Evolutionary conservation across 768 basidiomycete genomes (phyloP).

Genomic region (Gymnopilus junonius): DNA sequence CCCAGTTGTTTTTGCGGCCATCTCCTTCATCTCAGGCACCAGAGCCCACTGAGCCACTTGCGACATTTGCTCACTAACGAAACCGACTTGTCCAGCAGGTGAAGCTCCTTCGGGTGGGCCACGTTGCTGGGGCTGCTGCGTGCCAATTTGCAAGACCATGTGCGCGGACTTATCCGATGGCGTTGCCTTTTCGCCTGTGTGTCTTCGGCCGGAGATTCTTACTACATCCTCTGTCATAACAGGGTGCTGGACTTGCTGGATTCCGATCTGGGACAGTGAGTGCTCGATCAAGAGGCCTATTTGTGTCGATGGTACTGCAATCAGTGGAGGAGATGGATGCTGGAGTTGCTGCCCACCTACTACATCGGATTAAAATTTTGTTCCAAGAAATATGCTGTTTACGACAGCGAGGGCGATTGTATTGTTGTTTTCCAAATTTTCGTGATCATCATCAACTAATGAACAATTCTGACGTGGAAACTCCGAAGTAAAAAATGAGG

Average conservation of each 20-base stretch:
- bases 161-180: background rate
- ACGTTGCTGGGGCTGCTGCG: constrained; percentile 20
- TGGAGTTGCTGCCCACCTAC: constrained; percentile 11
- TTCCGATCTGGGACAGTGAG: background rate
- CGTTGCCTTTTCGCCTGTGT: background rate
- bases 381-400: background rate
- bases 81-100: constrained; percentile 11
- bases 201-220: constrained; percentile 5
- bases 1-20: background rate
- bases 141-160: constrained; percentile 7
- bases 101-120: constrained; percentile 6
- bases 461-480: background rate
- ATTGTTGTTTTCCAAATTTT: too few species aligned
- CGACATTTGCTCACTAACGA: constrained; percentile 7
- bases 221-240: background rate
- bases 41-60: background rate
- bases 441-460: too few species aligned
- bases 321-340: constrained; percentile 6
- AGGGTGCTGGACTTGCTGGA: constrained; percentile 13
- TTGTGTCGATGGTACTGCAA: background rate
- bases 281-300: constrained; percentile 5
- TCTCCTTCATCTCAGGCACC: background rate
- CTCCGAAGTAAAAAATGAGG: background rate
- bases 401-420: too few species aligned
- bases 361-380: background rate